Evolutionary conservation across 2,329 filamentous ascomycete species (phyloP), one percentile per base, ranked within the genome.

Genomic region (Diplodia corticola): DNA sequence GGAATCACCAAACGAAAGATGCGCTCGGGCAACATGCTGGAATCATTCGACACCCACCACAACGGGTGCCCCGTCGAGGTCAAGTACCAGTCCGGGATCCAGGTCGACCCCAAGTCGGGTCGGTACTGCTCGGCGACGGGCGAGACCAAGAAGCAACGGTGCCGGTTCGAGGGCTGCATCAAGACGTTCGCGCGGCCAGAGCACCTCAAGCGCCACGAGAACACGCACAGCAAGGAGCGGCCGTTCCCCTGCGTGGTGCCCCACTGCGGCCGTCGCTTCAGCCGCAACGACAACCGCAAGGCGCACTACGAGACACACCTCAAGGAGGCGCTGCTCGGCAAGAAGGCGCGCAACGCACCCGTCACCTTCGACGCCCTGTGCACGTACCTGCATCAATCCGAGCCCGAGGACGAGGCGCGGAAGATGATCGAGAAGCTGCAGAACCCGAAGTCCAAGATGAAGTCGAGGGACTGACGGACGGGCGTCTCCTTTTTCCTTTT

Each of bases 201-300:
- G 51, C 75, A 77, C 64, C 67, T 73, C 10, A 74, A 72, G 61
- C 69, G 76, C 5, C 74, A 77, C 63, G 60, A 70, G 59, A 67
- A 71, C 30, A 77, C 70, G 0, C 74, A 77, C 65, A 67, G 59
- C 4, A 69, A 68, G 4, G 59, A 68, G 46, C 69, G 69, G 9
- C 65, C 68, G 9, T 75, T 70, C 54, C 35, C 57, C 6, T 77
- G 75, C 67, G 67, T 63, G 9, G 50, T 69, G 10, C 66, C 64
- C 20, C 67, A 71, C 12, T 77, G 75, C 67, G 37, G 46, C 1
- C 76, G 70, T 46, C 53, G 40, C 4, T 77, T 77, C 67, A 70
- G 71, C 59, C 69, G 76, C 30, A 73, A 75, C 66, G 76, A 78
- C 69, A 78, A 78, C 66, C 73, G 71, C 65, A 72, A 70, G 66